Conservation (phyloP, 148 eudicot species). For the Cornus controversa region DNA sequence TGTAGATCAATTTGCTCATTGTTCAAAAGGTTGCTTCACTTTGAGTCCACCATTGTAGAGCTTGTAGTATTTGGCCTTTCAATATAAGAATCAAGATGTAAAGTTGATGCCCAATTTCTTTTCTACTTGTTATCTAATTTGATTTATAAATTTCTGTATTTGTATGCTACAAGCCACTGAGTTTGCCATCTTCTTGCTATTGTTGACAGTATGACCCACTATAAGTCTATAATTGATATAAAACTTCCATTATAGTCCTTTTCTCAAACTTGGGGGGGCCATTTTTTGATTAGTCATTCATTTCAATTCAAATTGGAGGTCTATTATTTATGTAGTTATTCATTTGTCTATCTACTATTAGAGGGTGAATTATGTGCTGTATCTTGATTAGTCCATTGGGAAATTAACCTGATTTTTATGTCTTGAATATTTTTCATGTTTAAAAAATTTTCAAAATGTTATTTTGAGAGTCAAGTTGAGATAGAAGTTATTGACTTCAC, state of each 20-base stretch:
- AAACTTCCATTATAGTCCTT: background rate
- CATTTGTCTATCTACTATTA: too few relatives aligned
- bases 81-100: slow-evolving; percentile 7
- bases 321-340: too few relatives aligned
- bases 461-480: too few relatives aligned
- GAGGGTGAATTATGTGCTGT: too few relatives aligned
- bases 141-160: background rate
- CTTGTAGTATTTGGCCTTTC: slow-evolving; percentile 4
- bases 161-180: background rate
- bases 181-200: background rate
- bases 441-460: too few relatives aligned
- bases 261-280: too few relatives aligned
- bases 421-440: too few relatives aligned
- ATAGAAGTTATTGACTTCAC: too few relatives aligned
- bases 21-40: slow-evolving; percentile 15
- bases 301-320: too few relatives aligned
- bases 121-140: background rate
- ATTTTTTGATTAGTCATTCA: too few relatives aligned
- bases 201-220: background rate
- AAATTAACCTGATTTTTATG: too few relatives aligned
- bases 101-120: background rate
- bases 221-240: background rate
- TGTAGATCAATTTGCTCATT: slow-evolving; percentile 16
- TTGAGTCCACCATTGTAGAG: slow-evolving; percentile 20
- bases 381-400: too few relatives aligned